phyloP scores from a whole-genome alignment of 495 filamentous ascomycete species.

The Neurospora sp. region DNA sequence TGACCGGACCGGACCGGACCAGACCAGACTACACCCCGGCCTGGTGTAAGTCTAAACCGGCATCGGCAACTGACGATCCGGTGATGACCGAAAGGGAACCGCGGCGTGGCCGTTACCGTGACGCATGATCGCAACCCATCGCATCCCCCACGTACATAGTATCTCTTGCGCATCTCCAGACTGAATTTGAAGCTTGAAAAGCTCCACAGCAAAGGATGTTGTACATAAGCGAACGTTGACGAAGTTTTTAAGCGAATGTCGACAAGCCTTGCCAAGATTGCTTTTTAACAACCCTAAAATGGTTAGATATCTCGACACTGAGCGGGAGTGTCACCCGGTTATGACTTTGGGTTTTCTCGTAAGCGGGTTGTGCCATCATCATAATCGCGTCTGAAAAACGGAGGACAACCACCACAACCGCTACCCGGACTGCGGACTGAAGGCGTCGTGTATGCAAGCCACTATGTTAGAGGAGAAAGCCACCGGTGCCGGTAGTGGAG shows the following conservation, averaged over 20 bases:
- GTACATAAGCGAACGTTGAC: not conserved
- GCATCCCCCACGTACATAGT: not conserved
- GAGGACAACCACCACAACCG: not conserved
- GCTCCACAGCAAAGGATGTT: not conserved
- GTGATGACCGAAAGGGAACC: not conserved
- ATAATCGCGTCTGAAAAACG: not conserved
- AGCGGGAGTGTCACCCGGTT: not conserved
- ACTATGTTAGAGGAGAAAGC: not conserved
- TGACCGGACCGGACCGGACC: not conserved
- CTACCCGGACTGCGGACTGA: not conserved
- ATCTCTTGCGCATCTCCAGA: not conserved
- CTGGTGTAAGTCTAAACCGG: too few species aligned
- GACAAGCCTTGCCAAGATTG: not conserved
- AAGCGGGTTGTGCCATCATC: not conserved
- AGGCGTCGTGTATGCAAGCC: not conserved
- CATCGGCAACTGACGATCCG: not conserved
- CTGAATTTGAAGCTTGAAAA: too few species aligned
- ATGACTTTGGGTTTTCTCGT: not conserved
- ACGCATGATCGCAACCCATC: not conserved
- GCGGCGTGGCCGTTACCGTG: not conserved
- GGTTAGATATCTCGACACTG: not conserved
- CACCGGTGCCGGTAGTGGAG: not conserved
- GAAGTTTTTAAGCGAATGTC: not conserved
- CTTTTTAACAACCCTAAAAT: rapidly evolving
- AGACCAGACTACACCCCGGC: not conserved